Base-by-base conservation (phyloP, 768 basidiomycete genomes). In the Panaeolus papilionaceus region DNA sequence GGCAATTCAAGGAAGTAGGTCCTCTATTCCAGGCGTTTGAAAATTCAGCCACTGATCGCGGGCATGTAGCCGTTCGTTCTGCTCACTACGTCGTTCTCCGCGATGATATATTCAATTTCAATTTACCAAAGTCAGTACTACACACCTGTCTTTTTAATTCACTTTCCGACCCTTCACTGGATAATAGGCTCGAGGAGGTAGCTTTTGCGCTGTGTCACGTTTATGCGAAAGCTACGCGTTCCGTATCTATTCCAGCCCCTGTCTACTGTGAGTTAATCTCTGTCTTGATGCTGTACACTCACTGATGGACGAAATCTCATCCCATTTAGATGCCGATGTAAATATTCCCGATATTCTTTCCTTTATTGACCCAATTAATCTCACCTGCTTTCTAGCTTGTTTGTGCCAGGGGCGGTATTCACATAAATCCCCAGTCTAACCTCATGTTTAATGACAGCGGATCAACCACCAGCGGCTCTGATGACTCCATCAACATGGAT, bases 1-100 rank as follows among this genome's bases (percentile, higher is more conserved):
- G 0, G 88, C 86, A 0, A 76, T 90, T 11, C 78, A 85, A 63
- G 89, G 85, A 66, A 87, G 85, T 86, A 70, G 74, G 83, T 78
- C 33, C 33, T 58, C 20, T n/a, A 42, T 39, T 64, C 33, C 0
- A n/a, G 8, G 11, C 16, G 42, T 39, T 39, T 7, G 38, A 7
- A 42, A 2, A 54, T 45, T 45, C 18, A 4, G 18, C 61, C 12
- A 16, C 47, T 61, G 33, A 63, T 1, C 3, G 23, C 20, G 16
- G 10, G 18, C 7, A 38, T 18, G 28, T 44, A 75, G 74, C 74
- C 0, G 72, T 73, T n/a, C 69, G 74, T 2, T 72, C 74, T 0
- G 74, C 73, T 33, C 75, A 77, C n/a, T 77, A 77, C 11, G 68
- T 73, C n/a, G 72, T 77, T 1, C 66, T 77, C 4, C 66, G 68